Evolutionary conservation across 1,284 basidiomycete genomes (phyloP), one percentile per base, ranked within the genome.

Genomic region (Caloboletus inedulis): DNA sequence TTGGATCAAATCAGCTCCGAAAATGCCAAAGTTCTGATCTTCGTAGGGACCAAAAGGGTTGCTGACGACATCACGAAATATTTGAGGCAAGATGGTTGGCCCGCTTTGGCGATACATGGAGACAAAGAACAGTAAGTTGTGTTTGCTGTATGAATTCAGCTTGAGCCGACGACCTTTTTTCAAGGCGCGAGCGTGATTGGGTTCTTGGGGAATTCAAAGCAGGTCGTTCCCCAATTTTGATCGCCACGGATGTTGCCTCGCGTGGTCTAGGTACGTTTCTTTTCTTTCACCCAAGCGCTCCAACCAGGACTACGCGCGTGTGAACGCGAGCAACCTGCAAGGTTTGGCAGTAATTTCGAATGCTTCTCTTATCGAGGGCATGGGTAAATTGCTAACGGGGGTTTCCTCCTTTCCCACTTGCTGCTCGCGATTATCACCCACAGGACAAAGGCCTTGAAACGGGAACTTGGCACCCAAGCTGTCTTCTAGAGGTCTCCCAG

Each of bases 11-110:
- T 99, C 73, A 94, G 91, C 54, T 81, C 89, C 48, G 94, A 98
- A 74, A 96, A 97, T 72, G 96, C 94, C 54, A 99, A 99, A 77
- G 96, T 99, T 48, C 82, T 99, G 62, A 99, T 99, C 69, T 99
- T 99, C 72, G 94, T 98, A 54, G 94, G 87, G 39, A 99, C 96
- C 43, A 99, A 99, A 77, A 86, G 96, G 53, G 91, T 97, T 52
- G 96, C 96, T 51, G 96, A 99, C 69, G 96, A 99, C 63, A 89
- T 99, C 63, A 99, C 96, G 42, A 99, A 98, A 76, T 94, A 94
- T 72, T 78, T 98, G 47, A 88, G 94, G 62, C 89, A 92, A 79
- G 94, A 99, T 69, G 96, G 96, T 27, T 99, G 96, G 96, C 96
- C 96, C 29, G 94, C 96, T 12, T 80, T 99, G 47, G 96, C 96